Conservation (phyloP, 371 early-diverging fungal genomes). For the Rhizomucor miehei region DNA sequence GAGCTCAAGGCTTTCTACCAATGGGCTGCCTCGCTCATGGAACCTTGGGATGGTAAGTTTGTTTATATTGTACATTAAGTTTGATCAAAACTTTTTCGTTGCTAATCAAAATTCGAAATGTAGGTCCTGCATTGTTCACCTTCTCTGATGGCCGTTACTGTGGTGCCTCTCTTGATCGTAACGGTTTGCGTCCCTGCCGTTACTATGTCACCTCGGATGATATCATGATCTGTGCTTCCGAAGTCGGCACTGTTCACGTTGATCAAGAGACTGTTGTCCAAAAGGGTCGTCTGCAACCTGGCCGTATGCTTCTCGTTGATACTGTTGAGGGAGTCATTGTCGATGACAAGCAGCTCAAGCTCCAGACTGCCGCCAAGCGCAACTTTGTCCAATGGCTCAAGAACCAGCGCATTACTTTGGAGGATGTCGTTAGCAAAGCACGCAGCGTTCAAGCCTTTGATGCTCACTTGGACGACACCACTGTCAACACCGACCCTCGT, state of each 20-base stretch:
- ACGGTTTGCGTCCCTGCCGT: conserved; percentile 96
- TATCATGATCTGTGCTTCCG: conserved; percentile 96
- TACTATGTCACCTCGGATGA: conserved; percentile 94
- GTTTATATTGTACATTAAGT: no score
- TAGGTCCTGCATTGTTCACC: conserved; percentile 90
- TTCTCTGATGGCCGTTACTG: conserved; percentile 96
- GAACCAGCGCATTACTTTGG: conserved; percentile 71
- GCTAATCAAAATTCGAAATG: no score
- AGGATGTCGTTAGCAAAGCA: conserved; percentile 44
- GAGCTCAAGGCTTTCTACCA: conserved; percentile 91
- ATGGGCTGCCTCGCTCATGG: conserved; percentile 96
- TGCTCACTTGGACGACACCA: conserved; percentile 34
- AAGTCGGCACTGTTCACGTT: conserved; percentile 89
- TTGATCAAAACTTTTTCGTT: no score
- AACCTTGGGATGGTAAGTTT: conserved; percentile 85
- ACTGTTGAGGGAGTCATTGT: conserved; percentile 86
- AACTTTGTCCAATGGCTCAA: conserved; percentile 84
- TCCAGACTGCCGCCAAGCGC: conserved; percentile 61
- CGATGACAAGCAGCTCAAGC: conserved; percentile 88
- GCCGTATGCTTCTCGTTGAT: conserved; percentile 96
- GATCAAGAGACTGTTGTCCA: conserved; percentile 75
- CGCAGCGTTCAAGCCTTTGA: conserved; percentile 1
- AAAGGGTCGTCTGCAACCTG: conserved; percentile 96
- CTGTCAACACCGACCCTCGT: conserved; percentile 75
- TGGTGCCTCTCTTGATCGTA: conserved; percentile 94